Evolutionary conservation across 179 eudicot species (phyloP).

Genomic region (Dionaea muscipula): DNA sequence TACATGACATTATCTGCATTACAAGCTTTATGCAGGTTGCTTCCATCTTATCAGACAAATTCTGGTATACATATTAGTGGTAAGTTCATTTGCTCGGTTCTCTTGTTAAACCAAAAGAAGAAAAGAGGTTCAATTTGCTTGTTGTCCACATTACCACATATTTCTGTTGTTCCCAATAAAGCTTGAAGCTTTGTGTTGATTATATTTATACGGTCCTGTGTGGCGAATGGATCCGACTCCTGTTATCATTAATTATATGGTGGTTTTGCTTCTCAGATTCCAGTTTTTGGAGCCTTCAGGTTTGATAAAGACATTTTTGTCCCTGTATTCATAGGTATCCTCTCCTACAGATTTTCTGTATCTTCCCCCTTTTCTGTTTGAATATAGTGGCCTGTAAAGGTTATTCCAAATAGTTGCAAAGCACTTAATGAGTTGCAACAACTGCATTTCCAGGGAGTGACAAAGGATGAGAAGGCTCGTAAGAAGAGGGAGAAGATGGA

Average conservation of each 20-base stretch:
- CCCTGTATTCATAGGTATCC: constrained; percentile 58
- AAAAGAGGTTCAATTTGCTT: no score
- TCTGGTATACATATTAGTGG: constrained; percentile 86
- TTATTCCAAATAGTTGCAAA: background rate
- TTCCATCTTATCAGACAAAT: constrained; percentile 74
- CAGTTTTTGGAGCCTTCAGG: constrained; percentile 61
- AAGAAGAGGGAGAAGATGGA: constrained; percentile 88
- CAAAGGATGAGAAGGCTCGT: constrained; percentile 73
- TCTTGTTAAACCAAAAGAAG: background rate
- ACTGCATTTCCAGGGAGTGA: constrained; percentile 34
- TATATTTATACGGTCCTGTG: no score
- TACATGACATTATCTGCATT: constrained; percentile 80
- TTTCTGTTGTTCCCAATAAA: no score
- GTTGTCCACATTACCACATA: no score
- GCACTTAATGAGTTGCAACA: background rate
- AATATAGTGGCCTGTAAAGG: background rate
- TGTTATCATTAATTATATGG: background rate
- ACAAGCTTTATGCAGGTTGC: constrained; percentile 67
- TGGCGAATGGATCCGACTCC: no score
- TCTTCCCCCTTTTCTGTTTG: background rate
- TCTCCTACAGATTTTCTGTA: background rate
- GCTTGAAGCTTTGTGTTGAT: no score
- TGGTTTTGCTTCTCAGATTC: constrained; percentile 38
- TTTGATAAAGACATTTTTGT: constrained; percentile 50
- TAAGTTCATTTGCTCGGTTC: constrained; percentile 23